Percentiles rank a stretch among this genome's conserved stretches.
phyloP scores from a whole-genome alignment of 2,329 filamentous ascomycete species.

The Aspergillus sp. region DNA sequence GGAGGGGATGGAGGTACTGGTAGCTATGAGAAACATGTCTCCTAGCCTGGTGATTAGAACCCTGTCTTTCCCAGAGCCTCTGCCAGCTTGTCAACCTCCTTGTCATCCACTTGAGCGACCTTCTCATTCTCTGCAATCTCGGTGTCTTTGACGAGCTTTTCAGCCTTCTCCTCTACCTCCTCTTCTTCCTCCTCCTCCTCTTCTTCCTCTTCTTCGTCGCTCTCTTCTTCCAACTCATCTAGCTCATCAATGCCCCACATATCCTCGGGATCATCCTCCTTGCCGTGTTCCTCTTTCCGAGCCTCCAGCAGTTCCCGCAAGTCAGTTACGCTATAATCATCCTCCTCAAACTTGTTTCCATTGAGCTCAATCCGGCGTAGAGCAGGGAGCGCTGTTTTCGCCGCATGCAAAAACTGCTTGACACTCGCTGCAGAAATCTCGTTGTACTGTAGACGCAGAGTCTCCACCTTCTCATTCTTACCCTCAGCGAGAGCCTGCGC shows the following conservation, averaged over 20 bases:
- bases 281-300: slow-evolving; percentile 72
- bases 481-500: slow-evolving; percentile 74
- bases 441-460: slow-evolving; percentile 87
- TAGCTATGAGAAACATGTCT: not conserved
- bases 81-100: slow-evolving; percentile 80
- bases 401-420: slow-evolving; percentile 71
- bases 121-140: slow-evolving; percentile 62
- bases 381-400: slow-evolving; percentile 69
- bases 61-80: slow-evolving; percentile 73
- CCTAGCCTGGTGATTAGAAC: slow-evolving; percentile 26
- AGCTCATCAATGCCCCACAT: slow-evolving; percentile 85
- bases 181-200: slow-evolving; percentile 72
- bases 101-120: slow-evolving; percentile 73
- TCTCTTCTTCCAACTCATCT: slow-evolving; percentile 79
- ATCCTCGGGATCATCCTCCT: slow-evolving; percentile 71
- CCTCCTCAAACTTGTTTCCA: slow-evolving; percentile 91
- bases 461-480: slow-evolving; percentile 77
- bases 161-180: slow-evolving; percentile 57
- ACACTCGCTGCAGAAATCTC: slow-evolving; percentile 82
- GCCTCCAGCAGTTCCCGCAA: slow-evolving; percentile 74
- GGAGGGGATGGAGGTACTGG: not conserved
- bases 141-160: slow-evolving; percentile 72
- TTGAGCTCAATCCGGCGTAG: slow-evolving; percentile 90
- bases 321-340: slow-evolving; percentile 71
- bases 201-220: slow-evolving; percentile 71